phyloP scores from a whole-genome alignment of 2,329 filamentous ascomycete species.

The Coleophoma crateriformis region DNA sequence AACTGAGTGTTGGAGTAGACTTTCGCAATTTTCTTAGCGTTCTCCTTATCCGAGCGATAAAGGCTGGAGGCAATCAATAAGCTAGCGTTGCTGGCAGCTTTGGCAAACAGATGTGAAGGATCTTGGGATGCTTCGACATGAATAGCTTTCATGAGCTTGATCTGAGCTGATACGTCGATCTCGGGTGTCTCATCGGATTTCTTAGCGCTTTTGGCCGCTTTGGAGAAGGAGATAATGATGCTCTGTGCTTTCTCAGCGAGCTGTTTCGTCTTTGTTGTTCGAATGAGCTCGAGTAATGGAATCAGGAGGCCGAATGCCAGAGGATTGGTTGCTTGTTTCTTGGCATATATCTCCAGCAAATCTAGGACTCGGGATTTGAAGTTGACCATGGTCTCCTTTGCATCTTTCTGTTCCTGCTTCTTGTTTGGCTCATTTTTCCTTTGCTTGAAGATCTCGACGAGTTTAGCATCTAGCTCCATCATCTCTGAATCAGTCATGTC shows the following conservation, averaged over 20 bases:
- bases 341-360: conserved; percentile 78
- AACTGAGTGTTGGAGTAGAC: conserved; percentile 61
- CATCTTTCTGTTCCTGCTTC: conserved; percentile 81
- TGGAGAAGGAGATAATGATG: conserved; percentile 69
- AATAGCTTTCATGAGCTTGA: conserved; percentile 55
- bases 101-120: conserved; percentile 63
- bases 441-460: conserved; percentile 81
- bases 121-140: conserved; percentile 63
- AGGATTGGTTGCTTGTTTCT: conserved; percentile 64
- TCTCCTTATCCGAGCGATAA: conserved; percentile 45
- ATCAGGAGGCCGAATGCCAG: conserved; percentile 66
- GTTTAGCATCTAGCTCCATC: conserved; percentile 79
- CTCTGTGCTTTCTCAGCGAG: conserved; percentile 67
- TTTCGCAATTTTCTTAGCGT: conserved; percentile 49
- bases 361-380: conserved; percentile 95
- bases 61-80: conserved; percentile 61
- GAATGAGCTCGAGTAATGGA: conserved; percentile 70
- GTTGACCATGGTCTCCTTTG: conserved; percentile 82
- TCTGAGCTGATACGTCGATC: conserved; percentile 32
- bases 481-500: conserved; percentile 97
- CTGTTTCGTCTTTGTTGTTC: conserved; percentile 71
- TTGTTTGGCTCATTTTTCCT: conserved; percentile 60
- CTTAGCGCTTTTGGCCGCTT: conserved; percentile 52
- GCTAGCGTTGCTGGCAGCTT: conserved; percentile 68
- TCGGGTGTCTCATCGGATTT: conserved; percentile 32